Evolutionary conservation across 192 early-diverging fungal species (phyloP), one percentile per base, ranked within the genome.

Genomic region (Mortierella hygrophila): DNA sequence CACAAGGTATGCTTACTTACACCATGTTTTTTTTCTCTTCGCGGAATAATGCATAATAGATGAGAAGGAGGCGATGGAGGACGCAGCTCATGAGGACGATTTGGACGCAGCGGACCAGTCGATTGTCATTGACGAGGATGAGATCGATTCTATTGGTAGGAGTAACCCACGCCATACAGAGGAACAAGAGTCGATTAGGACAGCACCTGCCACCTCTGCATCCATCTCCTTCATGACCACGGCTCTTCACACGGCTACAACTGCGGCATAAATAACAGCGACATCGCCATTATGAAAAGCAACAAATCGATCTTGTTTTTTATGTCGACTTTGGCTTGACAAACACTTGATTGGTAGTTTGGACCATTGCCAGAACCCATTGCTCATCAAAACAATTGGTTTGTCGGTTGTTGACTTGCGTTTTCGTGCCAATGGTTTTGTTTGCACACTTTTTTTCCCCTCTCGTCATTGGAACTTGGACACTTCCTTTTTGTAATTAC

Each of bases 81-180:
- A 80, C 6, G 70, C 57, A 2, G 55, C 20, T 26, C 57, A 74
- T 9, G 79, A 80, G 7, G 72, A 81, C 37, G 80, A 81, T 21
- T 42, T 57, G 46, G 80, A 81, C 21, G 40, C 47, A 6, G 80
- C 72, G 44, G 74, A 81, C 37, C 79, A 80, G 52, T 74, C 79
- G 4, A 60, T 80, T 10, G 60, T 74, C 10, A 20, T 68, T 11
- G 54, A 80, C 21, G 78, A 44, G 26, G 78, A 80, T 41, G 52
- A 63, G 8, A 29, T 65, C 15, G 60, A 29, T 32, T 29, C 60
- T 32, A 65, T 65, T 65, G 60, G 60, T 32, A 29, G 29, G 9
- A 15, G 6, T 8, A 35, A 5, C 7, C 32, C 41, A n/a, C 20
- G 2, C 37, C 54, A 46, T 57, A 26, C 8, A 9, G 38, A 41